Conservation (phyloP, 2,329 filamentous ascomycete genomes). For the Colletotrichum cuscutae region DNA sequence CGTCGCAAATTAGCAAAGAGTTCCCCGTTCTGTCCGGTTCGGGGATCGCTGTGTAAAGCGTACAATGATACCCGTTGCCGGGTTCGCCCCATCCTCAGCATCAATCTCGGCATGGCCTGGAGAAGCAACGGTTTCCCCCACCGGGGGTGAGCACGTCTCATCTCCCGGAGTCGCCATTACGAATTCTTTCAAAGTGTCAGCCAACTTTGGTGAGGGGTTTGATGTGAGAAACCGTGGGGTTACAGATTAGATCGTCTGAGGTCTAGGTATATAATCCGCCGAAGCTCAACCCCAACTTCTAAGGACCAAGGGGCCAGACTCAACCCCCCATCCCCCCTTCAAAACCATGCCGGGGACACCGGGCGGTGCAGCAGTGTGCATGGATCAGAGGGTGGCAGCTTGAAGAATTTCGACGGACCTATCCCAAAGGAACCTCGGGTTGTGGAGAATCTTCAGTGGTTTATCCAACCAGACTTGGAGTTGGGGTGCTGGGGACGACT, state of each 20-base stretch:
- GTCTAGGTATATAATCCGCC: not conserved
- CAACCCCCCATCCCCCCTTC: not conserved
- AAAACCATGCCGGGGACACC: not conserved
- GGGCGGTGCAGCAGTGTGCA: not conserved
- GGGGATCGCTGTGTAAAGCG: not conserved
- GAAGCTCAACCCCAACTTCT: not conserved
- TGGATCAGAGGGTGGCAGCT: not conserved
- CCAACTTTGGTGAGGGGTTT: not conserved
- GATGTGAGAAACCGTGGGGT: not conserved
- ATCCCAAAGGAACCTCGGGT: not conserved
- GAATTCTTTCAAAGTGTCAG: not conserved
- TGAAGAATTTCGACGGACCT: not conserved
- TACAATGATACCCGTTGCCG: slow-evolving; percentile 30
- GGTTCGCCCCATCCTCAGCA: not conserved
- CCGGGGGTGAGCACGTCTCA: not conserved
- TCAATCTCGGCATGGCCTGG: not conserved
- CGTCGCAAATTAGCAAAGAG: not conserved
- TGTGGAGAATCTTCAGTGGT: not conserved
- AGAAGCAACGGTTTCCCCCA: not conserved
- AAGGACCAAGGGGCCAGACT: not conserved
- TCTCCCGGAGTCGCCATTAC: not conserved
- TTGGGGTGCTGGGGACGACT: not conserved
- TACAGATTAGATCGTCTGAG: not conserved
- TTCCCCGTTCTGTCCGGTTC: too few relatives aligned
- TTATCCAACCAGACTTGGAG: not conserved